These are phyloP conservation scores for Enterocytospora artemiae DNA, from an alignment of 371 early-diverging fungal genomes.

Conservation along the genomic window DNA sequence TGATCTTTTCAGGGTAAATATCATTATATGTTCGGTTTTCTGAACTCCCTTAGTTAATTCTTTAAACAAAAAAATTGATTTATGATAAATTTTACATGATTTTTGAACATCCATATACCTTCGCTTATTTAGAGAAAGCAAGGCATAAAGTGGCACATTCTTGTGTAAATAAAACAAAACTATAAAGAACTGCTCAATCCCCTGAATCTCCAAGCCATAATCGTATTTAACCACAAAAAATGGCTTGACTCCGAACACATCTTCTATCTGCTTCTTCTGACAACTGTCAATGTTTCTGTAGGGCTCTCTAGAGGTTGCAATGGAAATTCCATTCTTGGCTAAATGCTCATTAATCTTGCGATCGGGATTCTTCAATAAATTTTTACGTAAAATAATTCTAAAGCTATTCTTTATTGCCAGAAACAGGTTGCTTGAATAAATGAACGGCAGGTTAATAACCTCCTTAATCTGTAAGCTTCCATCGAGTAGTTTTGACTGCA, in stretches of 20 bases:
- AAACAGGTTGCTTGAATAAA: slow-evolving; percentile 2
- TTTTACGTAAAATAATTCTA: neutral
- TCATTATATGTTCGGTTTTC: neutral
- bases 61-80: slow-evolving; percentile 9
- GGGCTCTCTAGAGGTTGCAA: slow-evolving; percentile 5
- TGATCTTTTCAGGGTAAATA: too few species aligned
- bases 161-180: slow-evolving; percentile 14
- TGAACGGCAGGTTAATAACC: slow-evolving; percentile 3
- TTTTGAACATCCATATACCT: slow-evolving; percentile 11
- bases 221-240: neutral
- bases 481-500: neutral
- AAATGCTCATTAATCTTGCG: slow-evolving; percentile 20
- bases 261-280: neutral
- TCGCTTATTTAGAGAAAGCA: slow-evolving; percentile 1
- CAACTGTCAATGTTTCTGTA: neutral
- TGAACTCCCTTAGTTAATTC: neutral
- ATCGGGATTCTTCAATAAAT: neutral
- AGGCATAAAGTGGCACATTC: neutral
- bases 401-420: slow-evolving; percentile 3
- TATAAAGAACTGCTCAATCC: slow-evolving; percentile 17
- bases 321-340: slow-evolving; percentile 20
- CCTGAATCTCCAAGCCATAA: neutral
- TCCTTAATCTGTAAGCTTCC: neutral
- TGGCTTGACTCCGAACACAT: slow-evolving; percentile 3
- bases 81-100: slow-evolving; percentile 6